phyloP scores from a whole-genome alignment of 345 rosid genomes.

The Xanthoceras sorbifolium region DNA sequence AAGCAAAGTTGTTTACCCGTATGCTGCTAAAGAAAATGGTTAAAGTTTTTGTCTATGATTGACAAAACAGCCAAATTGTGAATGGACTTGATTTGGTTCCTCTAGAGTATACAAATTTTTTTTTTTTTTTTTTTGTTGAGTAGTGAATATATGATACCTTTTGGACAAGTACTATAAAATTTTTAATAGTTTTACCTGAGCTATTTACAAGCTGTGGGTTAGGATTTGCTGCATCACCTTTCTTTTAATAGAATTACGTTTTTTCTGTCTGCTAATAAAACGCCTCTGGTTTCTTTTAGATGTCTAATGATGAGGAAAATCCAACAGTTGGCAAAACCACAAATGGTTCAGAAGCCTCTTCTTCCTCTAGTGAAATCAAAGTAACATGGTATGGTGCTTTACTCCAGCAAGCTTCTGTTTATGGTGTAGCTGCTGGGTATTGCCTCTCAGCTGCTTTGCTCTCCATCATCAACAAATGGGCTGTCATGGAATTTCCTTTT shows the following conservation, averaged over 20 bases:
- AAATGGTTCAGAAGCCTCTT: constrained; percentile 22
- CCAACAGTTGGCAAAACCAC: constrained; percentile 31
- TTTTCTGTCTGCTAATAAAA: neutral
- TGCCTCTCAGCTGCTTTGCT: constrained; percentile 93
- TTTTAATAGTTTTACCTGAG: neutral
- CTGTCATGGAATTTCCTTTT: constrained; percentile 92
- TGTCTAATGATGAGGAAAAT: constrained; percentile 54
- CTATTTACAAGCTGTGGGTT: neutral
- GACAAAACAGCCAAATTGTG: neutral
- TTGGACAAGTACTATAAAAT: no score
- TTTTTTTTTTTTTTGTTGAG: no score
- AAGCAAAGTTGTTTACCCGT: neutral
- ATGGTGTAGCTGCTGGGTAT: constrained; percentile 88
- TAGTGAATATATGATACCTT: no score
- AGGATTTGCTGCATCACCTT: neutral
- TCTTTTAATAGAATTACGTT: neutral
- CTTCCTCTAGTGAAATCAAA: constrained; percentile 15
- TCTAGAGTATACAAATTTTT: no score
- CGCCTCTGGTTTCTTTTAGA: constrained; percentile 21
- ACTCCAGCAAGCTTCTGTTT: constrained; percentile 60
- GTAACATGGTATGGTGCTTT: constrained; percentile 48
- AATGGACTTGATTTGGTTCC: neutral
- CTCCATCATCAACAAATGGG: constrained; percentile 98
- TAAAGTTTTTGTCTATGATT: neutral
- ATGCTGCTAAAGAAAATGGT: neutral